Evolutionary conservation across 176 grass and related monocot genomes (phyloP).

Genomic region (Elymus sibiricus): DNA sequence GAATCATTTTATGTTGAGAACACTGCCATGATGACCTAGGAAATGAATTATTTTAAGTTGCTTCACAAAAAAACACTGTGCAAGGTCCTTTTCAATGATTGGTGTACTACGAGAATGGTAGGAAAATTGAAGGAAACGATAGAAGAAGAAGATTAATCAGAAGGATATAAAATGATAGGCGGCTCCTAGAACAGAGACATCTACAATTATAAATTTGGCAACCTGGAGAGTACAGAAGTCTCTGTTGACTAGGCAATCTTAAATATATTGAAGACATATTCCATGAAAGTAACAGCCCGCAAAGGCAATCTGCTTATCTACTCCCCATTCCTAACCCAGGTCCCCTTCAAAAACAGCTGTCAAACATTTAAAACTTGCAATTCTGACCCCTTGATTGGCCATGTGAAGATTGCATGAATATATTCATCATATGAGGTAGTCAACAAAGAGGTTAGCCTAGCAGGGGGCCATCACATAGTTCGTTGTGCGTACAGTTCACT

Average conservation of each 20-base stretch:
- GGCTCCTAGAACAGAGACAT: background rate
- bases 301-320: background rate
- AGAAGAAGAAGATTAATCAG: background rate
- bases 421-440: background rate
- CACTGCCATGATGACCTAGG: background rate
- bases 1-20: background rate
- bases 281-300: background rate
- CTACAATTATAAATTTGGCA: slow-evolving; percentile 8
- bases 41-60: slow-evolving; percentile 9
- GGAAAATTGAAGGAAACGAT: background rate
- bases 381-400: background rate
- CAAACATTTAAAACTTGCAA: slow-evolving; percentile 6
- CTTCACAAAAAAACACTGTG: slow-evolving; percentile 1
- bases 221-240: slow-evolving; percentile 1
- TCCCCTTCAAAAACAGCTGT: background rate
- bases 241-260: background rate
- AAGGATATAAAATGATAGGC: background rate
- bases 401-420: background rate
- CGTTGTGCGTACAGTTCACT: background rate
- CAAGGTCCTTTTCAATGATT: background rate
- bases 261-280: background rate
- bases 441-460: too few species aligned
- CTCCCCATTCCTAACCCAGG: background rate
- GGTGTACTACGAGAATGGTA: background rate
- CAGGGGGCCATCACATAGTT: too few species aligned